phyloP scores from a whole-genome alignment of 2,329 filamentous ascomycete genomes.

The Beauveria australis region DNA sequence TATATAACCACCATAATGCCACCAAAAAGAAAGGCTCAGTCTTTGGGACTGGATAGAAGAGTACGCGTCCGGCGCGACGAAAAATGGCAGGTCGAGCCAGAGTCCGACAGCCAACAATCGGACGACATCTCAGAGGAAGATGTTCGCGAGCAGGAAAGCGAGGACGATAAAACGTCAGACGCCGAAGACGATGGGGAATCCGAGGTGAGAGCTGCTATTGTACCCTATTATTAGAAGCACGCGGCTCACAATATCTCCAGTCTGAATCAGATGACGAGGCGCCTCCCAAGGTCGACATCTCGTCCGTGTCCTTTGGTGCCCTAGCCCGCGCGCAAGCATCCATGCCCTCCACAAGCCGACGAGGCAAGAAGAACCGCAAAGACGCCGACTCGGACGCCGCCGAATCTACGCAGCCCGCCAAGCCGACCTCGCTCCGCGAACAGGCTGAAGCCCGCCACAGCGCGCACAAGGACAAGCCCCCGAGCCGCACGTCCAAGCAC shows the following conservation, averaged over 20 bases:
- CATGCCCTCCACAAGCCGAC: conserved; percentile 33
- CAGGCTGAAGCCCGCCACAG: conserved; percentile 16
- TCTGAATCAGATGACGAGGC: conserved; percentile 24
- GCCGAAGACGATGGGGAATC: conserved; percentile 23
- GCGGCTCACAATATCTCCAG: conserved; percentile 9
- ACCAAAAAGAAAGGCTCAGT: conserved; percentile 31
- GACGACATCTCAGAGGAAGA: conserved; percentile 23
- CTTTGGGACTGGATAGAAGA: conserved; percentile 30
- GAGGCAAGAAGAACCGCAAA: conserved; percentile 23
- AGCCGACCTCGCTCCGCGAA: conserved; percentile 25
- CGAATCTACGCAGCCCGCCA: neutral
- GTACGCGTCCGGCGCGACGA: conserved; percentile 38
- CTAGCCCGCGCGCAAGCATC: conserved; percentile 77
- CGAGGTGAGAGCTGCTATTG: conserved; percentile 16
- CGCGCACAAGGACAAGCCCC: conserved; percentile 7
- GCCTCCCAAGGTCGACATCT: conserved; percentile 34
- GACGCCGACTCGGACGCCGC: conserved; percentile 18
- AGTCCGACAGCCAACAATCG: conserved; percentile 17
- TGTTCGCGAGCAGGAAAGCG: conserved; percentile 19
- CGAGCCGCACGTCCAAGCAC: conserved; percentile 62
- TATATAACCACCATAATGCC: conserved; percentile 21
- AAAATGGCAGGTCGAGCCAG: conserved; percentile 30
- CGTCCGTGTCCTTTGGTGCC: conserved; percentile 77
- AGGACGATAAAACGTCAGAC: conserved; percentile 23
- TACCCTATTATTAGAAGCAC: too few species aligned